Conservation (phyloP, 192 early-diverging fungal species). For the Kappamyces sp. region DNA sequence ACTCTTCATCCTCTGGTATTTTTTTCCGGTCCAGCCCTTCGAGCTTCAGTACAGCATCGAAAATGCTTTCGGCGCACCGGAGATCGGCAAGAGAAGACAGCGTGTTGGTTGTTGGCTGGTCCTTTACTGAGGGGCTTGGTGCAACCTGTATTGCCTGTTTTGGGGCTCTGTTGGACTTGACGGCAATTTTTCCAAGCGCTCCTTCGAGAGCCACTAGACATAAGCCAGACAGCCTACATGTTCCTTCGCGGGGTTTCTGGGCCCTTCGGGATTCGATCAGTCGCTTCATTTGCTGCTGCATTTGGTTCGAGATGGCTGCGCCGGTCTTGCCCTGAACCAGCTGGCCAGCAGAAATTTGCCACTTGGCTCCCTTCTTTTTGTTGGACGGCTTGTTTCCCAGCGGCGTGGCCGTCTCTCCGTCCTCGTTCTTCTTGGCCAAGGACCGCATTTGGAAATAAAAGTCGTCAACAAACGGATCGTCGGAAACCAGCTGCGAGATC, state of each 20-base stretch:
- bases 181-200: conserved; percentile 88
- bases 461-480: conserved; percentile 88
- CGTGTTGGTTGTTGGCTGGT: conserved; percentile 18
- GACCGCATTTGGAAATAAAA: conserved; percentile 95
- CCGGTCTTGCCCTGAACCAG: conserved; percentile 7
- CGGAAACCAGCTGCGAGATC: conserved; percentile 87
- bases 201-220: conserved; percentile 79
- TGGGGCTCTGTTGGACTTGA: conserved; percentile 83
- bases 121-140: neutral
- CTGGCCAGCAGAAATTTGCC: conserved; percentile 4
- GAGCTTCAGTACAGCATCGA: conserved; percentile 67
- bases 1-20: conserved; percentile 47
- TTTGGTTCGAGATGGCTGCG: conserved; percentile 35
- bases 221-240: conserved; percentile 43
- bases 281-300: conserved; percentile 95
- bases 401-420: too few relatives aligned
- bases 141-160: conserved; percentile 70
- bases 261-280: conserved; percentile 89
- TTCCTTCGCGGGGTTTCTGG: conserved; percentile 76
- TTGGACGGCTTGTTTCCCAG: neutral
- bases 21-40: conserved; percentile 77
- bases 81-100: conserved; percentile 20
- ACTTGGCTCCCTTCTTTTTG: conserved; percentile 6
- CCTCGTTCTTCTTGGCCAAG: conserved; percentile 1
- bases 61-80: conserved; percentile 61